A percentile compares a stretch with the other conserved stretches of the same genome.
These are phyloP conservation scores for Mycena maculata DNA, from an alignment of 768 basidiomycete species.

Conservation along the genomic window DNA sequence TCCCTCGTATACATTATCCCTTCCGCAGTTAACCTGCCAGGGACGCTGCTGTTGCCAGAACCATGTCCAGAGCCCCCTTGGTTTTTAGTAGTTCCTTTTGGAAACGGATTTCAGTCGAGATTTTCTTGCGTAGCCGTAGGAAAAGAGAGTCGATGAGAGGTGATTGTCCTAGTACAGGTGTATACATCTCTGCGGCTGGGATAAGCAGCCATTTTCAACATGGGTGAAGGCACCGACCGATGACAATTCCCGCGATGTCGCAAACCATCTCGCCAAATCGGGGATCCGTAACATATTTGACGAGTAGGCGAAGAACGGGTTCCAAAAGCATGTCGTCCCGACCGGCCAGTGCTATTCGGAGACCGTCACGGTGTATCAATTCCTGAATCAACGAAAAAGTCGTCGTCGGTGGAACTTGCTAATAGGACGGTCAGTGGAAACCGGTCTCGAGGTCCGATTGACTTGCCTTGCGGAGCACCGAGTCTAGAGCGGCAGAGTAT, in stretches of 20 bases:
- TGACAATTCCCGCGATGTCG: constrained; percentile 81
- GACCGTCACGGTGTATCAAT: constrained; percentile 90
- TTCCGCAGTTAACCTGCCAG: constrained; percentile 20
- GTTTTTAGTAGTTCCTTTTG: constrained; percentile 87
- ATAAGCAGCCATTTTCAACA: constrained; percentile 16
- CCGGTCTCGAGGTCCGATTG: background rate
- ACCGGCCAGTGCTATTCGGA: constrained; percentile 86
- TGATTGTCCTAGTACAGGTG: constrained; percentile 91
- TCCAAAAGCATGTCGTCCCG: constrained; percentile 95
- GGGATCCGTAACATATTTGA: constrained; percentile 89
- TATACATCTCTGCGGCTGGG: constrained; percentile 82
- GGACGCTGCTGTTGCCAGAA: constrained; percentile 68
- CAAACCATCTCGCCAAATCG: constrained; percentile 93
- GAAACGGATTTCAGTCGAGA: constrained; percentile 88
- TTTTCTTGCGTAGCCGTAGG: constrained; percentile 82
- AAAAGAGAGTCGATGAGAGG: constrained; percentile 91
- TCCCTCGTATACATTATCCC: background rate
- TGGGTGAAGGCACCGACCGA: constrained; percentile 64
- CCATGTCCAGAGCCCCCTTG: constrained; percentile 92
- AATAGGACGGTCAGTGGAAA: constrained; percentile 16
- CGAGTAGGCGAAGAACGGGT: constrained; percentile 86
- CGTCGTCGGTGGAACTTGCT: constrained; percentile 88
- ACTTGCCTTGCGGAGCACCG: constrained; percentile 85
- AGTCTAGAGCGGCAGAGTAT: constrained; percentile 94
- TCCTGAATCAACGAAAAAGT: constrained; percentile 94